phyloP scores from a whole-genome alignment of 1,284 basidiomycete species.

The Leccinum fallax region DNA sequence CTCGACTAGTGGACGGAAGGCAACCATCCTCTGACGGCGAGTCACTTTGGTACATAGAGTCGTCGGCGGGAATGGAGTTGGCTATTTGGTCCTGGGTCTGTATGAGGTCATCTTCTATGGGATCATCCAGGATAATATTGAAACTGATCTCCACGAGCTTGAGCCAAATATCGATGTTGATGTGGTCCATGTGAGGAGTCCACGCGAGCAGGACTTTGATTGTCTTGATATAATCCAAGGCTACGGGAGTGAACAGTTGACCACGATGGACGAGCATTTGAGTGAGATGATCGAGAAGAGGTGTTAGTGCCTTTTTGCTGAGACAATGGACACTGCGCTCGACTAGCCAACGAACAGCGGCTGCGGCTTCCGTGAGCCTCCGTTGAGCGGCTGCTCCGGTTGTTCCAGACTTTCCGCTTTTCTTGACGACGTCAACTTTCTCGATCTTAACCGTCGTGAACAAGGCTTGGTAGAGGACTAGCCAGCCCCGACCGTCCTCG shows the following conservation, averaged over 20 bases:
- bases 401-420: slow-evolving; percentile 40
- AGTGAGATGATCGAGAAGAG: slow-evolving; percentile 68
- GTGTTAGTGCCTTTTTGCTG: slow-evolving; percentile 53
- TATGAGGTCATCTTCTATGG: slow-evolving; percentile 48
- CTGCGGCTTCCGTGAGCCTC: slow-evolving; percentile 65
- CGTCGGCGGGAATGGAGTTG: slow-evolving; percentile 24
- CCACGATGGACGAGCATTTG: slow-evolving; percentile 61
- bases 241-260: slow-evolving; percentile 64
- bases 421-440: slow-evolving; percentile 55
- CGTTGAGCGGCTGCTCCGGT: slow-evolving; percentile 47
- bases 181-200: slow-evolving; percentile 77
- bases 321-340: slow-evolving; percentile 59
- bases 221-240: slow-evolving; percentile 82
- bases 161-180: slow-evolving; percentile 71
- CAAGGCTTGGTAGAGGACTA: slow-evolving; percentile 71
- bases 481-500: slow-evolving; percentile 61
- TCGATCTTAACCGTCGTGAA: slow-evolving; percentile 70
- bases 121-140: slow-evolving; percentile 72
- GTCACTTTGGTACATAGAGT: slow-evolving; percentile 33
- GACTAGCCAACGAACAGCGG: slow-evolving; percentile 70
- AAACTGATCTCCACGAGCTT: slow-evolving; percentile 71
- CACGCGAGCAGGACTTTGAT: slow-evolving; percentile 66
- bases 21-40: slow-evolving; percentile 35
- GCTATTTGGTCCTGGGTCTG: slow-evolving; percentile 26
- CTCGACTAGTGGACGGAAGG: slow-evolving; percentile 21